Evolutionary conservation across 2,329 filamentous ascomycete genomes (phyloP).

Genomic region (Plectosphaerella cucumerina): DNA sequence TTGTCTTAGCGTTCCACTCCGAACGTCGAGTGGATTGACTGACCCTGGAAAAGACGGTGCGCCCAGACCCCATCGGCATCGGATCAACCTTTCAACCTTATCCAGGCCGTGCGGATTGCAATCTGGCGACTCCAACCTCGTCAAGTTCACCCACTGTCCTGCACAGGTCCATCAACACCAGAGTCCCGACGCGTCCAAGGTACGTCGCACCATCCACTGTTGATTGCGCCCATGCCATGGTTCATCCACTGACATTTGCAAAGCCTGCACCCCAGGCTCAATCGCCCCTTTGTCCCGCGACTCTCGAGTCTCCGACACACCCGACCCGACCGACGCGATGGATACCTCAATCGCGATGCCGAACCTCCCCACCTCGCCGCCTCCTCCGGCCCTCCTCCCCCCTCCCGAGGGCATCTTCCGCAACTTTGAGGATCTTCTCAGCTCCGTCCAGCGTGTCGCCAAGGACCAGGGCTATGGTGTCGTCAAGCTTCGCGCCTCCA

Average conservation of each 20-base stretch:
- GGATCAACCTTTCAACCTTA: conserved; percentile 15
- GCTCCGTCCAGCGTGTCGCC: conserved; percentile 53
- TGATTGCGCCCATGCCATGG: no score
- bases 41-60: no score
- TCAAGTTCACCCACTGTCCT: conserved; percentile 8
- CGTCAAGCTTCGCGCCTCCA: conserved; percentile 58
- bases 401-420: conserved; percentile 58
- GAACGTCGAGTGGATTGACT: background rate
- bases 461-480: conserved; percentile 61
- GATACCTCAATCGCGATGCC: conserved; percentile 33
- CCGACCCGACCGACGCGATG: conserved; percentile 9
- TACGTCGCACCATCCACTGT: background rate
- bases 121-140: conserved; percentile 17
- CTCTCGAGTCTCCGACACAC: no score
- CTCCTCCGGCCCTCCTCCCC: conserved; percentile 41
- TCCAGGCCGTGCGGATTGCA: conserved; percentile 19
- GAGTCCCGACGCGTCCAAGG: background rate
- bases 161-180: background rate
- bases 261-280: no score
- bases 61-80: conserved; percentile 2
- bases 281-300: no score
- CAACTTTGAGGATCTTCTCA: conserved; percentile 55
- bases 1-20: background rate
- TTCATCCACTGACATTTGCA: no score
- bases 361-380: conserved; percentile 30